Evolutionary conservation across 2,329 filamentous ascomycete species (phyloP).

Genomic region (Colletotrichum gloeosporioides): DNA sequence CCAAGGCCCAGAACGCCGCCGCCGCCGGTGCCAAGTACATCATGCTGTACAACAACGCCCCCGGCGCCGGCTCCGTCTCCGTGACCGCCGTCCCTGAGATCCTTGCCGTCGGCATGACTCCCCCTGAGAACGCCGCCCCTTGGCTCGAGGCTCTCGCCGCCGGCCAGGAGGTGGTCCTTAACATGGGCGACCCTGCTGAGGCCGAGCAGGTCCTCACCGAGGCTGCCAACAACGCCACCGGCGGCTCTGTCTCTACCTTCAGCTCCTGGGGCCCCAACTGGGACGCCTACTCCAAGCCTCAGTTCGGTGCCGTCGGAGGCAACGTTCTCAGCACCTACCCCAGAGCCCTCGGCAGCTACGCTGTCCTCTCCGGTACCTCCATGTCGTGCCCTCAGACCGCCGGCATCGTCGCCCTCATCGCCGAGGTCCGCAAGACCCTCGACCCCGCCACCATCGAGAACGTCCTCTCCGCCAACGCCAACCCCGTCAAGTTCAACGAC

Average conservation of each 20-base stretch:
- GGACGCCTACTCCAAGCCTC: conserved; percentile 62
- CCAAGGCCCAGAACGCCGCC: conserved; percentile 59
- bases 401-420: conserved; percentile 59
- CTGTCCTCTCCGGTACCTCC: conserved; percentile 60
- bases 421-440: conserved; percentile 54
- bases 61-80: conserved; percentile 38
- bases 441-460: conserved; percentile 56
- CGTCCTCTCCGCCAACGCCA: conserved; percentile 54
- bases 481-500: conserved; percentile 54
- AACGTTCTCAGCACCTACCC: conserved; percentile 65
- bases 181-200: conserved; percentile 46
- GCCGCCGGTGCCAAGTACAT: conserved; percentile 64
- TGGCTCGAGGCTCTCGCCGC: conserved; percentile 50
- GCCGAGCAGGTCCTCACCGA: conserved; percentile 38
- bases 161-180: conserved; percentile 48
- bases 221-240: conserved; percentile 46
- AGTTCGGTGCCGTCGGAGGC: conserved; percentile 61
- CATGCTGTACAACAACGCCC: conserved; percentile 64
- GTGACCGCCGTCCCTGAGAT: conserved; percentile 35
- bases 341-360: conserved; percentile 49
- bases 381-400: conserved; percentile 65
- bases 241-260: conserved; percentile 57
- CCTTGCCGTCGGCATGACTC: conserved; percentile 46
- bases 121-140: conserved; percentile 41
- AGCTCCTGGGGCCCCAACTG: conserved; percentile 67